Percentiles rank a stretch among this genome's conserved stretches.
Conservation (phyloP, 805 yeast genomes). For the Myxozyma vanderwaltii region DNA sequence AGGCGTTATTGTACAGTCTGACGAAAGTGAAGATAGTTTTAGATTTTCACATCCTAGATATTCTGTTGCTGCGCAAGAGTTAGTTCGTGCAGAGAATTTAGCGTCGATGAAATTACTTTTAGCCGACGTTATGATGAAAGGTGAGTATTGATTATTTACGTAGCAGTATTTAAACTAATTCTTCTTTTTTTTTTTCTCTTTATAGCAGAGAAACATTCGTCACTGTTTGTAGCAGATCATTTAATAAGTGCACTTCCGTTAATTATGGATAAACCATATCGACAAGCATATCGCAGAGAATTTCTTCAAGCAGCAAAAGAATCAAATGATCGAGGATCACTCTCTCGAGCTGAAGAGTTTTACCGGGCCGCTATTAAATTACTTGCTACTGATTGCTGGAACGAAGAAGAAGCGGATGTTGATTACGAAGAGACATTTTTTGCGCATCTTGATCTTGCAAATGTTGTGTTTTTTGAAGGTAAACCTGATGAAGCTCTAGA, state of each 20-base stretch:
- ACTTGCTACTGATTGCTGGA: constrained; percentile 25
- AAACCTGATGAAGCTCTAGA: constrained; percentile 8
- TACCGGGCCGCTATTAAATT: constrained; percentile 21
- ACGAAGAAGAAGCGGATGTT: constrained; percentile 13
- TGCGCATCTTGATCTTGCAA: constrained; percentile 14
- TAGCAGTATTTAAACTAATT: no score
- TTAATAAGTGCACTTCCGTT: constrained; percentile 22
- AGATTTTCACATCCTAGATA: constrained; percentile 22
- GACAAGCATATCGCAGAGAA: constrained; percentile 24
- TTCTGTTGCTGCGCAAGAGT: constrained; percentile 14
- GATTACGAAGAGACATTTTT: constrained; percentile 26
- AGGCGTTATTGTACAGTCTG: constrained; percentile 15
- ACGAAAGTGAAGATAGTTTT: constrained; percentile 10
- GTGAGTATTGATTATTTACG: constrained; percentile 7
- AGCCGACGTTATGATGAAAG: constrained; percentile 25
- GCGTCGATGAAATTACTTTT: constrained; percentile 28
- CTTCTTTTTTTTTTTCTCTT: neutral
- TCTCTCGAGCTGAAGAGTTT: constrained; percentile 13
- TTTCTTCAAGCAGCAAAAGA: constrained; percentile 17
- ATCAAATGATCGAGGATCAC: constrained; percentile 22
- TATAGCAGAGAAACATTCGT: constrained; percentile 12
- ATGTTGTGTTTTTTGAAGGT: constrained; percentile 21
- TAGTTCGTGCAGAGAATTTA: constrained; percentile 19
- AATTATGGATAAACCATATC: constrained; percentile 16
- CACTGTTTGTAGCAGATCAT: constrained; percentile 24